These are phyloP conservation scores for Suillus hirtellus DNA, from an alignment of 768 basidiomycete genomes.

Conservation along the genomic window DNA sequence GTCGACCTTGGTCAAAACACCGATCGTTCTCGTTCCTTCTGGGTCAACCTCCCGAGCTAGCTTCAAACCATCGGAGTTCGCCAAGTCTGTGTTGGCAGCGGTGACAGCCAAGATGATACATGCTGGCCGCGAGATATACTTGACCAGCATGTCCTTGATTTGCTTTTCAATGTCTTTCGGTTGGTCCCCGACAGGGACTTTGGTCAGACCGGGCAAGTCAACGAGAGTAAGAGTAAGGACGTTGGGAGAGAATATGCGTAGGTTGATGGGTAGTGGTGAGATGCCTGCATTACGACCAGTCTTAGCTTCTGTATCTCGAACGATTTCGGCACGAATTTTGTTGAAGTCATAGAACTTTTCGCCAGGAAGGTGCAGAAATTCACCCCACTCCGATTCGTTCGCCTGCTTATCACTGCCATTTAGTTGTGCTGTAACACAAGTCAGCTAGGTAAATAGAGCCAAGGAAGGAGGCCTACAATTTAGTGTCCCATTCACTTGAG, in stretches of 20 bases:
- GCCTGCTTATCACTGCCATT: slow-evolving; percentile 66
- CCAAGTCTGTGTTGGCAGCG: slow-evolving; percentile 93
- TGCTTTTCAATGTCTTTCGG: slow-evolving; percentile 97
- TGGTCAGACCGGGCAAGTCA: slow-evolving; percentile 94
- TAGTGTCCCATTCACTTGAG: slow-evolving; percentile 43
- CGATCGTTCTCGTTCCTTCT: slow-evolving; percentile 94
- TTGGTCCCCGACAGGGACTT: slow-evolving; percentile 95
- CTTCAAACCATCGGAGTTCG: slow-evolving; percentile 97
- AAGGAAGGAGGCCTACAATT: slow-evolving; percentile 37
- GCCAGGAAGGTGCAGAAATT: slow-evolving; percentile 94
- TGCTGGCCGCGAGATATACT: slow-evolving; percentile 92
- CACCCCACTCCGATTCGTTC: slow-evolving; percentile 97
- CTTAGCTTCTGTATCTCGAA: slow-evolving; percentile 96
- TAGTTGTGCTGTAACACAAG: slow-evolving; percentile 27
- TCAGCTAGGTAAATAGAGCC: slow-evolving; percentile 3
- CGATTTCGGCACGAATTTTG: slow-evolving; percentile 95
- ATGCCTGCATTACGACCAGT: slow-evolving; percentile 99
- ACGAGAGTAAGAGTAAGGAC: slow-evolving; percentile 97
- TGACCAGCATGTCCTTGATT: slow-evolving; percentile 94
- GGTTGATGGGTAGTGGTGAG: slow-evolving; percentile 94
- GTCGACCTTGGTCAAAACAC: slow-evolving; percentile 98
- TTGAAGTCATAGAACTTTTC: slow-evolving; percentile 98
- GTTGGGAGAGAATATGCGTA: slow-evolving; percentile 96
- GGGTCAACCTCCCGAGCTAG: slow-evolving; percentile 97
- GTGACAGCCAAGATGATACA: slow-evolving; percentile 98